Evolutionary conservation across 768 basidiomycete genomes (phyloP).

Genomic region (Tulasnella sp.): DNA sequence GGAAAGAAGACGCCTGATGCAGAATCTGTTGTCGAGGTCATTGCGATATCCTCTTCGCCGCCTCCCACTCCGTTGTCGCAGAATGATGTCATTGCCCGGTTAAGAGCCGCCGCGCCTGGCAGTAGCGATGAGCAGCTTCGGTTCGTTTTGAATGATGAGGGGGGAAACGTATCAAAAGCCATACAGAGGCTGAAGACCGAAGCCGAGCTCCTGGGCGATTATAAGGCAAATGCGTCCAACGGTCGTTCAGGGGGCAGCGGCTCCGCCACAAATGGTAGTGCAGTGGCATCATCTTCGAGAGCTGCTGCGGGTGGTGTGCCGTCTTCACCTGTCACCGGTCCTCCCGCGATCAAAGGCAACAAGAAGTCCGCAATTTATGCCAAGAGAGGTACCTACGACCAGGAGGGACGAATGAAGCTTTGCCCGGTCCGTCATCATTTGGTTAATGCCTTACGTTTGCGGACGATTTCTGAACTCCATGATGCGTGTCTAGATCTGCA

Average conservation of each 20-base stretch:
- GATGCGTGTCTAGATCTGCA: background rate
- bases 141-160: background rate
- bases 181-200: background rate
- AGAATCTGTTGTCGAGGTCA: background rate
- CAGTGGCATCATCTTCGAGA: background rate
- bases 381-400: slow-evolving; percentile 22
- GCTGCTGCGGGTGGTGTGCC: background rate
- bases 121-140: slow-evolving; percentile 9
- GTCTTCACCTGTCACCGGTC: background rate
- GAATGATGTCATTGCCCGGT: background rate
- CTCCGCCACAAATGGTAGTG: background rate
- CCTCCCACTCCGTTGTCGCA: background rate
- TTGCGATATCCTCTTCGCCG: slow-evolving; percentile 18
- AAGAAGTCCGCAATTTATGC: slow-evolving; percentile 32
- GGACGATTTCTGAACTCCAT: background rate
- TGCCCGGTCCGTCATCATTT: background rate
- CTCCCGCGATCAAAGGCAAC: slow-evolving; percentile 15
- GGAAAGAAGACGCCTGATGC: background rate
- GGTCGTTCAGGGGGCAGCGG: background rate
- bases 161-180: background rate
- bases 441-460: background rate
- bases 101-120: background rate
- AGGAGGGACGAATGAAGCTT: background rate
- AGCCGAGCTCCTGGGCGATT: background rate
- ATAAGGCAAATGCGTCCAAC: background rate